These are phyloP conservation scores for Phytophthora brassicae DNA, from an alignment of 352 stramenopile species.

Conservation along the genomic window DNA sequence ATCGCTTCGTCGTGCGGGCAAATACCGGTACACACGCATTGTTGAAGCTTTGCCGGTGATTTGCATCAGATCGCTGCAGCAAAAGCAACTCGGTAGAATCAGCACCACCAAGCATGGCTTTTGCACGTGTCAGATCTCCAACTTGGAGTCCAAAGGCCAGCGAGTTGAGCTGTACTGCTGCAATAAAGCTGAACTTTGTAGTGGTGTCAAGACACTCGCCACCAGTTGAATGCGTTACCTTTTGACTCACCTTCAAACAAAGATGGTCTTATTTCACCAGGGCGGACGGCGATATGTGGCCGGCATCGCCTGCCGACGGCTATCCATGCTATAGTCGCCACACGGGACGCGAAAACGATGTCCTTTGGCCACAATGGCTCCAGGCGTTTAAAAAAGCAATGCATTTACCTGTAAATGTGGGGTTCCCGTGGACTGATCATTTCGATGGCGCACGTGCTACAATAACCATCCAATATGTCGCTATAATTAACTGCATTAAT, in stretches of 20 bases:
- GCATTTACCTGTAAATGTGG: background rate
- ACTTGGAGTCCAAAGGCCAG: no score
- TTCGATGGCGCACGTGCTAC: conserved; percentile 11
- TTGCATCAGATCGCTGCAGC: background rate
- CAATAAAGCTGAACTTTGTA: no score
- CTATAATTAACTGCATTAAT: no score
- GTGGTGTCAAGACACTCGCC: conserved; percentile 1
- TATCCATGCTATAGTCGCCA: conserved; percentile 26
- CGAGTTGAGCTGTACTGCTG: no score
- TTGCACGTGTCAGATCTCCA: no score
- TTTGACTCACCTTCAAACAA: conserved; percentile 12
- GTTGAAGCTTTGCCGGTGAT: conserved; percentile 17
- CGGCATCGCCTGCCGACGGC: background rate
- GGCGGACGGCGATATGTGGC: conserved; percentile 7
- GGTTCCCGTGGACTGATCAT: background rate
- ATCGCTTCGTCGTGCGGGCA: conserved; percentile 10
- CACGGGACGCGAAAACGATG: conserved; percentile 22
- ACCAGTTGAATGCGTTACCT: conserved; percentile 23
- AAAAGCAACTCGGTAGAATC: background rate
- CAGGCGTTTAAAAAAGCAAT: conserved; percentile 2
- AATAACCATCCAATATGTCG: background rate
- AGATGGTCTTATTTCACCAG: conserved; percentile 1
- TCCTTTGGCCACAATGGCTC: background rate
- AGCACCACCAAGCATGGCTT: background rate
- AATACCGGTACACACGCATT: no score